Evolutionary conservation across 805 yeast genomes (phyloP), one percentile per base, ranked within the genome.

Genomic region (Komagataella phaffii): DNA sequence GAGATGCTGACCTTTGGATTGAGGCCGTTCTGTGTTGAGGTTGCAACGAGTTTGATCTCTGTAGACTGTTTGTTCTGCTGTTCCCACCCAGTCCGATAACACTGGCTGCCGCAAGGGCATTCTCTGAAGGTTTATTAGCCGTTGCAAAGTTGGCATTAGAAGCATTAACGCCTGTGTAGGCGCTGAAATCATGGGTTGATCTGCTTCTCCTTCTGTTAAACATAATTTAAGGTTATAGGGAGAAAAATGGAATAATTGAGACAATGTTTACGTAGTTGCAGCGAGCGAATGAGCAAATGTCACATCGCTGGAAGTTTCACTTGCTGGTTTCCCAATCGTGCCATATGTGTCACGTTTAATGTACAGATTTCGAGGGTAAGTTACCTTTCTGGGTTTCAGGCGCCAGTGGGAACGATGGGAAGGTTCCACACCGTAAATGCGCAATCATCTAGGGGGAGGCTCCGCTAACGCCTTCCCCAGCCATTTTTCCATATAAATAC

Each of bases 1-100:
- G 62, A 57, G 49, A 59, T 54, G 12, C 64, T 58, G 6, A 56
- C 58, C 46, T 56, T 14, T 30, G 40, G 10, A 30, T 30, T 30
- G 40, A 30, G 6, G 40, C 46, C 24, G 49, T 30, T n/a, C 49
- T 12, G 17, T 30, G 14, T 14, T 24, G 43, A 44, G 30, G 36
- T 30, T 30, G 40, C 10, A 30, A 8, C 5, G 40, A 30, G 40
- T 30, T 30, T 6, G 40, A 30, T 14, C 40, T 30, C 40, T 30
- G 40, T n/a, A 30, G 10, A 30, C 40, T 30, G 14, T 30, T 30
- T 30, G 40, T 30, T 30, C 40, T 30, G 40, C 40, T 30, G 40
- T 30, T 30, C 40, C 40, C 40, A 30, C 40, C 40, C 40, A 30
- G 10, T 2, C 40, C 40, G 40, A 30, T 30, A 14, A 30, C 40